A percentile compares a stretch with the other conserved stretches of the same genome.
These are phyloP conservation scores for Helicocarpus griseus DNA, from an alignment of 2,329 filamentous ascomycete genomes.

Conservation along the genomic window DNA sequence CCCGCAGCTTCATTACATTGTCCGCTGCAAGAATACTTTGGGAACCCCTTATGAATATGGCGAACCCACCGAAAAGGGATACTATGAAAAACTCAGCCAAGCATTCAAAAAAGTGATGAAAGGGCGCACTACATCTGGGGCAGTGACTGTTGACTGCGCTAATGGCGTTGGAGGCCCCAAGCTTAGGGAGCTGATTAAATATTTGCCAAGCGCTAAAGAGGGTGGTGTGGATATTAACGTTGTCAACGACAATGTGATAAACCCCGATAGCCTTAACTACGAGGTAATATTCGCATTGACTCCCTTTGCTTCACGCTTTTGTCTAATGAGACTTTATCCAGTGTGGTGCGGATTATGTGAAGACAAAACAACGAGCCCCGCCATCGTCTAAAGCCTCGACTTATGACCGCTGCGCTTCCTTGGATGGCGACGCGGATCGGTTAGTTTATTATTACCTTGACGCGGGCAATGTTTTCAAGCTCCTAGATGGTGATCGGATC, in stretches of 20 bases:
- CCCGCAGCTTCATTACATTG: constrained; percentile 95
- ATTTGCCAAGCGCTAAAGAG: constrained; percentile 58
- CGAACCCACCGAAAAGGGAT: constrained; percentile 77
- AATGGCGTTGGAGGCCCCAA: constrained; percentile 95
- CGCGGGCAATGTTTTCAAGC: constrained; percentile 70
- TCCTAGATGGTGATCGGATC: constrained; percentile 94
- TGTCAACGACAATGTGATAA: constrained; percentile 86
- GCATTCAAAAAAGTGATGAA: constrained; percentile 80
- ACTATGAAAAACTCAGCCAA: constrained; percentile 82
- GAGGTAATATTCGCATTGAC: constrained; percentile 45
- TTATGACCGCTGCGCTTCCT: constrained; percentile 73
- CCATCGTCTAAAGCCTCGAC: constrained; percentile 67
- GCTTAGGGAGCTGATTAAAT: constrained; percentile 74
- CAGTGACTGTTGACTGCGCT: constrained; percentile 82
- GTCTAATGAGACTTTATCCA: constrained; percentile 29
- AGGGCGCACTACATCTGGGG: constrained; percentile 61
- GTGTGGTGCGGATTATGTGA: constrained; percentile 95
- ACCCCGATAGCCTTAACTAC: constrained; percentile 78
- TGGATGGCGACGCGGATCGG: constrained; percentile 92
- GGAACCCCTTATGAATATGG: constrained; percentile 82
- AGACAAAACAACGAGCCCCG: constrained; percentile 88
- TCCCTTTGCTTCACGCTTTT: not conserved
- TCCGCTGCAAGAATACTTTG: constrained; percentile 86
- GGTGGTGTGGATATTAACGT: constrained; percentile 72
- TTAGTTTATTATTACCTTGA: constrained; percentile 93